Conservation (phyloP, 164 flowering plant genomes). For the Platanus orientalis region DNA sequence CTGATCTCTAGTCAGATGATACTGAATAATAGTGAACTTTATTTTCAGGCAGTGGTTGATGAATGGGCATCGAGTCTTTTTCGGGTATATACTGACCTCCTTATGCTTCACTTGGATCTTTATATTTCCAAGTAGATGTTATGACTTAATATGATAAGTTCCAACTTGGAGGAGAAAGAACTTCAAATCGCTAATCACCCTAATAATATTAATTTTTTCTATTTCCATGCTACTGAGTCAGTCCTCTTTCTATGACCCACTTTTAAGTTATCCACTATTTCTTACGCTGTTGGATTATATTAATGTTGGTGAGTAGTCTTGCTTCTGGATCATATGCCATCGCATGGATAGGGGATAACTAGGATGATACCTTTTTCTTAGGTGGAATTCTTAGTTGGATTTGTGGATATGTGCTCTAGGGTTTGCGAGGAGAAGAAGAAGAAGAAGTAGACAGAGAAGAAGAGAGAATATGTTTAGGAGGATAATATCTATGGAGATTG, state of each 20-base stretch:
- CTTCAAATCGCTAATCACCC: background rate
- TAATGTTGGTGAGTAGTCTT: background rate
- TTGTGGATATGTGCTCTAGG: too few species aligned
- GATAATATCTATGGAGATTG: too few species aligned
- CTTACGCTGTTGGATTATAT: background rate
- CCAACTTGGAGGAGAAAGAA: background rate
- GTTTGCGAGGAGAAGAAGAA: too few species aligned
- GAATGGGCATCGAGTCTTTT: constrained; percentile 99
- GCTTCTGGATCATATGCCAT: background rate
- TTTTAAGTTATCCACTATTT: too few species aligned
- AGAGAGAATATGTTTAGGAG: too few species aligned
- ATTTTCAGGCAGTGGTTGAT: constrained; percentile 85
- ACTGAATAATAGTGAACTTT: constrained; percentile 8
- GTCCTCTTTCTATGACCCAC: too few species aligned
- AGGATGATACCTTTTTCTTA: background rate
- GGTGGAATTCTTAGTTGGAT: too few species aligned
- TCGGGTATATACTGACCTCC: constrained; percentile 53
- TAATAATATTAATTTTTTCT: background rate
- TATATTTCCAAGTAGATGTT: background rate
- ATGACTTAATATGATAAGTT: background rate
- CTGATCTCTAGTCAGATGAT: constrained; percentile 7
- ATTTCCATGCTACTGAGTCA: background rate
- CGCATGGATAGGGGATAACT: background rate
- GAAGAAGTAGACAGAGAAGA: too few species aligned
- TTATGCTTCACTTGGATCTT: constrained; percentile 5